Percentiles rank a stretch among this genome's conserved stretches.
Conservation (phyloP, 1,139 yeast genomes). For the Debaryomycetaceae sp. region DNA sequence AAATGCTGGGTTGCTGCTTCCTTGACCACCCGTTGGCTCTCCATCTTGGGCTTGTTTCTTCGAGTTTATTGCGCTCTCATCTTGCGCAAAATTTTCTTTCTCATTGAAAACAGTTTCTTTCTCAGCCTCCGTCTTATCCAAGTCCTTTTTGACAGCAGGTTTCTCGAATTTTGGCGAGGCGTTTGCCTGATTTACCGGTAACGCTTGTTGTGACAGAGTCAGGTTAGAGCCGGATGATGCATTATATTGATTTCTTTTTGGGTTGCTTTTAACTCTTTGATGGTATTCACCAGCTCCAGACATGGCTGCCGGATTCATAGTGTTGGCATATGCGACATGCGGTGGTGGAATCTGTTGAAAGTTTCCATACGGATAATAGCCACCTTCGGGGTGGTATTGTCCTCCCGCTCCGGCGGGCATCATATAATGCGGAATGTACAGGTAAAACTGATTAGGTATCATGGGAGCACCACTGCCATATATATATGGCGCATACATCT, state of each 20-base stretch:
- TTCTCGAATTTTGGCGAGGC: not conserved
- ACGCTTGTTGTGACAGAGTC: not conserved
- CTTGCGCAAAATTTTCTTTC: not conserved
- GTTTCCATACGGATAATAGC: conserved; percentile 2
- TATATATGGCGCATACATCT: conserved; percentile 19
- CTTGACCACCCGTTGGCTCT: not conserved
- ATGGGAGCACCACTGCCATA: conserved; percentile 14
- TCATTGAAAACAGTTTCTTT: not conserved
- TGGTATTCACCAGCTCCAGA: conserved; percentile 1
- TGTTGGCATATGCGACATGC: conserved; percentile 2
- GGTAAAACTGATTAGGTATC: conserved; percentile 13
- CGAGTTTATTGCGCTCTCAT: not conserved
- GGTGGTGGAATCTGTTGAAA: conserved; percentile 6
- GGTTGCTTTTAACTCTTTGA: conserved; percentile 5
- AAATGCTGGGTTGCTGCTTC: not conserved
- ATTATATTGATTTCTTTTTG: conserved; percentile 3
- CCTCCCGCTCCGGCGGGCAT: conserved; percentile 10
- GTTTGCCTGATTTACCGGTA: not conserved
- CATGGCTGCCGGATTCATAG: not conserved
- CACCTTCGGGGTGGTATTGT: conserved; percentile 6
- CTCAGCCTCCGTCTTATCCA: not conserved
- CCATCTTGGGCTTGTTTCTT: not conserved
- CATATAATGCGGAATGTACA: conserved; percentile 14
- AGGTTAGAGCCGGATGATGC: conserved; percentile 2
- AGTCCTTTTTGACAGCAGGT: not conserved